Base-by-base conservation (phyloP, 2,329 filamentous ascomycete species). In the Ilyonectria robusta region DNA sequence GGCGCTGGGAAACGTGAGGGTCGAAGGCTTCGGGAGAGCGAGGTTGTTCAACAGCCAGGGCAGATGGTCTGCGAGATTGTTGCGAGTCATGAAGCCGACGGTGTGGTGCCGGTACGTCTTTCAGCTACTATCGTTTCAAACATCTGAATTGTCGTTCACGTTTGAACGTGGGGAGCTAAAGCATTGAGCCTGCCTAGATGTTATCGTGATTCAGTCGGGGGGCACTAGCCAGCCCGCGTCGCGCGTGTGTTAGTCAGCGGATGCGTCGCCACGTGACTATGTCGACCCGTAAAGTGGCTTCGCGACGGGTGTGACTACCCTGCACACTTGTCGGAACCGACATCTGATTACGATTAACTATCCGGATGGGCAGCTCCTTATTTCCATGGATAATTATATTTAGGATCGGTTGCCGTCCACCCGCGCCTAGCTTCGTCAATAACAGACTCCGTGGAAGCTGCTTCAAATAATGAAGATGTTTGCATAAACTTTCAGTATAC, bases 11-110 rank as follows among this genome's bases (percentile, higher is more conserved):
- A 79, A 78, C 63, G 80, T 78, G 70, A 79, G 81, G 67, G 76
- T 78, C 64, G 80, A 81, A 65, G 82, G 82, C 76, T 79, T 80
- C 71, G 78, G 79, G 73, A 80, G 76, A 63, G 80, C 76, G 73
- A 81, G 78, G 78, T 87, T 85, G 73, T 82, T 82, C 74, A 88
- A 76, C 75, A 90, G 82, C 88, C 88, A 90, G 73, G 85, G 81
- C 73, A 90, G 80, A 77, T 90, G 86, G 76, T 87, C 84, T 73
- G 80, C 78, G 67, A 90, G 83, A 76, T 90, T 90, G 81, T 89
- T 89, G 77, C 85, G 86, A 82, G 88, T 90, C 88, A 90, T 90
- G 82, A 85, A 86, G 82, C 77, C 83, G 79, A 79, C 73, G 67
- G 60, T 42, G 40, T 58, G 59, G 53, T 70, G 65, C 70, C 73